Base-by-base conservation (phyloP, 352 stramenopile species). In the Pythium aquatile region DNA sequence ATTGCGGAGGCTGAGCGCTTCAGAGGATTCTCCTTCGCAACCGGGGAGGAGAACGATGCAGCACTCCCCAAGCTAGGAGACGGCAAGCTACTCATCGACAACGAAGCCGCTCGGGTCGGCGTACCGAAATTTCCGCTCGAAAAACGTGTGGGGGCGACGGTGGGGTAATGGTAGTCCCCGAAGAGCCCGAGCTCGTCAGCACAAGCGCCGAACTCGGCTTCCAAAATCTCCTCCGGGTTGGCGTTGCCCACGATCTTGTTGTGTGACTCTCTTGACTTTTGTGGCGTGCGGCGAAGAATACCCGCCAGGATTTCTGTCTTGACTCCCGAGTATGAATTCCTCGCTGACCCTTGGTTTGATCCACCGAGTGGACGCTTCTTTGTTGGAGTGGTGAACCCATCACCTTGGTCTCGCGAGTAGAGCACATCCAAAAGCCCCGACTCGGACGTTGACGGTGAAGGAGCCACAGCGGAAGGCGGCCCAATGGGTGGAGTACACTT, bases 1-100 rank as follows among this genome's bases (percentile, higher is more conserved):
- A 78, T 78, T 3, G 68, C 57, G 35, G 72, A 64, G 11, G 72
- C 72, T 24, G 72, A 58, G 28, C 72, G 68, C 30, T 78, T 78
- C 24, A 78, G 44, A 24, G 61, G 68, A 16, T 78, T 76, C 24
- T 63, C 51, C 30, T 56, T 66, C 17, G 58, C 42, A n/a, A 42
- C 35, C 14, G 61, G 47, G 10, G 61, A 61, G 26, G 58, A 35
- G n/a, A 66, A 65, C 16, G 58, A 66, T 20, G 53, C 39, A 8
- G 39, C 54, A 11, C 57, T 57, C 24, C 47, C 39, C 16, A 54
- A 58, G 32, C 67, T 63, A 11, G 66, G 61, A 8, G 70, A 74
- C 9, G 53, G 44, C 4, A 68, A 17, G 26, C 37, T 48, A 49
- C 6, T 28, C 20, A 30, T 29, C 48, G 11, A 62, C 26, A 26